Evolutionary conservation across 495 filamentous ascomycete species (phyloP).

Genomic region (Xylaria acuta): DNA sequence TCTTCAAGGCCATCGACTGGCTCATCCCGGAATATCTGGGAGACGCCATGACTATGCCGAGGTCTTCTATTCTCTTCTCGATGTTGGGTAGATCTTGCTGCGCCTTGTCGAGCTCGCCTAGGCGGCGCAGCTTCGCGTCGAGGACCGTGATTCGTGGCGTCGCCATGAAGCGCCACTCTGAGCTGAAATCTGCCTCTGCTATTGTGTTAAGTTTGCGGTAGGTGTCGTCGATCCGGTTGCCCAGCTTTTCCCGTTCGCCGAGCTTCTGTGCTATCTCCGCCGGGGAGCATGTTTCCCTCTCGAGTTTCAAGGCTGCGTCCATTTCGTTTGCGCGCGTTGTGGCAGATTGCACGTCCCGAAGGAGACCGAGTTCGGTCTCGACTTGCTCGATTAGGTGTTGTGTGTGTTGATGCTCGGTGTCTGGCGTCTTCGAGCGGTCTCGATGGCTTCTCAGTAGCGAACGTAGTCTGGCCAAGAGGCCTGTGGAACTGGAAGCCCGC

Average conservation of each 20-base stretch:
- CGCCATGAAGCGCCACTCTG: neutral
- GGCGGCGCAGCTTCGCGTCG: neutral
- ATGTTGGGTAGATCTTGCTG: neutral
- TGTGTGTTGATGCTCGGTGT: neutral
- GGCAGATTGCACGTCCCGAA: neutral
- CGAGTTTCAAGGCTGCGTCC: neutral
- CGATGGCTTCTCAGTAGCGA: neutral
- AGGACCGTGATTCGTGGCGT: neutral
- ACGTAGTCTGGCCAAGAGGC: neutral
- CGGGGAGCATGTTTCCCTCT: neutral
- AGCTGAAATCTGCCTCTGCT: neutral
- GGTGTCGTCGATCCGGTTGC: neutral
- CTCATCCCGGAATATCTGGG: neutral
- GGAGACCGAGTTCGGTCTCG: neutral
- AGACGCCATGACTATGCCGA: neutral
- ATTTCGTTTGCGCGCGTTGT: neutral
- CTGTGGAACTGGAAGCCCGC: neutral
- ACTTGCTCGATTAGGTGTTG: neutral
- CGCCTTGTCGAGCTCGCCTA: neutral
- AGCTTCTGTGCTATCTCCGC: neutral
- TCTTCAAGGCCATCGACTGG: neutral
- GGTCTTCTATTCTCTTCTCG: neutral
- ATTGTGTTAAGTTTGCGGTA: neutral
- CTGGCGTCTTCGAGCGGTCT: neutral
- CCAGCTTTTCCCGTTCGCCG: neutral